Conservation (phyloP, 257 asterid genomes). For the Primulina huaijiensis region DNA sequence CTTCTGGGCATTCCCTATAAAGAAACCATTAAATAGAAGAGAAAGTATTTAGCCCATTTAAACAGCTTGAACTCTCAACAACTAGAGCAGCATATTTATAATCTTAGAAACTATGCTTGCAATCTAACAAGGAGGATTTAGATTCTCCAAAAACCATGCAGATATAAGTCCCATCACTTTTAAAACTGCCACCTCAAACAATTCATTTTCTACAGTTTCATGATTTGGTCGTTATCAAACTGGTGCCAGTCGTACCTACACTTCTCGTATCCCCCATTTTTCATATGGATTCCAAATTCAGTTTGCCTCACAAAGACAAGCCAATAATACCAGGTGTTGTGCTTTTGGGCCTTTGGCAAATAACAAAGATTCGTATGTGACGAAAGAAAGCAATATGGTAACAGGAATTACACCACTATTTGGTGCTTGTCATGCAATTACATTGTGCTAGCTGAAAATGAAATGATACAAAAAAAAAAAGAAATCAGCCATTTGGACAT, state of each 20-base stretch:
- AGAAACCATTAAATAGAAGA: constrained; percentile 25
- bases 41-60: constrained; percentile 20
- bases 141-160: neutral
- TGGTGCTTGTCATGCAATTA: neutral
- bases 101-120: neutral
- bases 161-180: neutral
- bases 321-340: neutral
- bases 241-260: neutral
- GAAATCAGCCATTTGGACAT: constrained; percentile 21
- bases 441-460: neutral
- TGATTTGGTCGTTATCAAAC: neutral
- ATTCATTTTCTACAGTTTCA: neutral
- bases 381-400: neutral
- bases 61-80: constrained; percentile 14
- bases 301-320: neutral
- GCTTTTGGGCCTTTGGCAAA: neutral
- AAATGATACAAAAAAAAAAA: constrained; percentile 11
- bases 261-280: neutral
- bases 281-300: neutral
- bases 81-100: neutral
- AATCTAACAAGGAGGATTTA: neutral
- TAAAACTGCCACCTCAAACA: neutral
- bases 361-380: neutral
- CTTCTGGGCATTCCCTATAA: constrained; percentile 90
- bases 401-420: neutral